A percentile compares a stretch with the other conserved stretches of the same genome.
phyloP scores from a whole-genome alignment of 345 rosid species.

The Clarkia xantiana region DNA sequence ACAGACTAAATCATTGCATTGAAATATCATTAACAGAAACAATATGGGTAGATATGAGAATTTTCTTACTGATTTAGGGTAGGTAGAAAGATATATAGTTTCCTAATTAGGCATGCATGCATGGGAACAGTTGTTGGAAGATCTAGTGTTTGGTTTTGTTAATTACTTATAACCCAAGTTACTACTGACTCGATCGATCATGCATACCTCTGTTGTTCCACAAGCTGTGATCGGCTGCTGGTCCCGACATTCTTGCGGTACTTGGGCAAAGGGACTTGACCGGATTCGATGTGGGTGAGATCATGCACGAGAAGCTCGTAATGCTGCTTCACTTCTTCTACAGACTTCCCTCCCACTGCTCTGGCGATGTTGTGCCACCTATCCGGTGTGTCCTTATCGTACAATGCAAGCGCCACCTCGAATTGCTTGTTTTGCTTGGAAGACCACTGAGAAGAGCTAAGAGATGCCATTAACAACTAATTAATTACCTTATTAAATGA shows the following conservation, averaged over 20 bases:
- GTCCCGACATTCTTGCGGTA: conserved; percentile 26
- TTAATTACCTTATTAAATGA: no score
- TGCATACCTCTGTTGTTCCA: conserved; percentile 9
- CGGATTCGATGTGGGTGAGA: conserved; percentile 56
- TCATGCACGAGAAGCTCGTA: conserved; percentile 79
- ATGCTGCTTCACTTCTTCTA: conserved; percentile 67
- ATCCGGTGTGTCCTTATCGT: conserved; percentile 77
- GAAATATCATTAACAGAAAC: no score
- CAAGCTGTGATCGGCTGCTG: conserved; percentile 25
- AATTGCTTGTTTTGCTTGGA: conserved; percentile 62
- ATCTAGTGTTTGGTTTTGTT: no score
- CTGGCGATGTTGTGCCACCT: conserved; percentile 87
- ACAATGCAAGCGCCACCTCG: conserved; percentile 72
- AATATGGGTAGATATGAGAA: no score
- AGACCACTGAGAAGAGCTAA: conserved; percentile 57
- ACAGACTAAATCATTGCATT: no score
- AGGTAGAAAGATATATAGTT: no score
- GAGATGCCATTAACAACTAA: conserved; percentile 25
- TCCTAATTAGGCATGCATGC: no score
- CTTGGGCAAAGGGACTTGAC: conserved; percentile 49
- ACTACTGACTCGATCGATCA: no score
- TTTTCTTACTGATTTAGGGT: no score
- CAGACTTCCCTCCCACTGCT: conserved; percentile 67
- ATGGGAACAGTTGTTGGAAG: no score
- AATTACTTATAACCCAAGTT: no score